These are phyloP conservation scores for Exophiala phaeomuriformis DNA, from an alignment of 2,329 filamentous ascomycete species.

Conservation along the genomic window DNA sequence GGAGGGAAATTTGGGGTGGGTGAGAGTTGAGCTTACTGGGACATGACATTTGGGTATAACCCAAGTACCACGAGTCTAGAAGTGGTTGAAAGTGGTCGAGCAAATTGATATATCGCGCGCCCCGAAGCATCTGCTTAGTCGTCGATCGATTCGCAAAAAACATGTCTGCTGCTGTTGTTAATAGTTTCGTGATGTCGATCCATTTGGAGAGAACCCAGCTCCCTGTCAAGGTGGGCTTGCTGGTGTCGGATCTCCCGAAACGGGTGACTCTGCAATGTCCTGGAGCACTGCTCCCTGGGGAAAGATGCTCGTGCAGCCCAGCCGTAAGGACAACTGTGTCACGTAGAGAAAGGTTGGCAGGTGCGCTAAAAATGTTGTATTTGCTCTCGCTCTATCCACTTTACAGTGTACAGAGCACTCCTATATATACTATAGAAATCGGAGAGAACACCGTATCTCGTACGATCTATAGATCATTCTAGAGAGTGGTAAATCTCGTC, in stretches of 20 bases:
- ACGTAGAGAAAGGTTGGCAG: conserved; percentile 36
- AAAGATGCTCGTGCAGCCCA: conserved; percentile 49
- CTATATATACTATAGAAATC: too few species aligned
- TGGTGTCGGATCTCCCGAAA: conserved; percentile 32
- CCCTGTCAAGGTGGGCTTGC: conserved; percentile 34
- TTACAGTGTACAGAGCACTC: too few species aligned
- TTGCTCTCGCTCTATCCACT: too few species aligned
- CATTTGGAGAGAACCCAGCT: conserved; percentile 47
- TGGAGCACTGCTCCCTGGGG: conserved; percentile 39
- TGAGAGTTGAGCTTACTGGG: conserved; percentile 28
- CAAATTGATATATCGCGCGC: conserved; percentile 46
- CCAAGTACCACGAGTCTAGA: conserved; percentile 34
- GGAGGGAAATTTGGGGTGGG: conserved; percentile 10
- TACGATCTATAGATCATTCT: too few species aligned
- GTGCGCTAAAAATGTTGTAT: too few species aligned
- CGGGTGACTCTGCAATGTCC: conserved; percentile 31
- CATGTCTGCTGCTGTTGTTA: conserved; percentile 48
- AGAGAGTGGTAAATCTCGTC: too few species aligned
- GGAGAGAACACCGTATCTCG: too few species aligned
- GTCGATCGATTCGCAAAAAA: conserved; percentile 43
- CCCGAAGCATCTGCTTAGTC: conserved; percentile 38
- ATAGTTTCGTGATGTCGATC: conserved; percentile 43
- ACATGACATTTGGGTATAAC: not conserved
- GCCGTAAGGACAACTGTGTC: conserved; percentile 46
- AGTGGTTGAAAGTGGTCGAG: conserved; percentile 42